Base-by-base conservation (phyloP, 2,329 filamentous ascomycete species). In the Penicillium hordei region DNA sequence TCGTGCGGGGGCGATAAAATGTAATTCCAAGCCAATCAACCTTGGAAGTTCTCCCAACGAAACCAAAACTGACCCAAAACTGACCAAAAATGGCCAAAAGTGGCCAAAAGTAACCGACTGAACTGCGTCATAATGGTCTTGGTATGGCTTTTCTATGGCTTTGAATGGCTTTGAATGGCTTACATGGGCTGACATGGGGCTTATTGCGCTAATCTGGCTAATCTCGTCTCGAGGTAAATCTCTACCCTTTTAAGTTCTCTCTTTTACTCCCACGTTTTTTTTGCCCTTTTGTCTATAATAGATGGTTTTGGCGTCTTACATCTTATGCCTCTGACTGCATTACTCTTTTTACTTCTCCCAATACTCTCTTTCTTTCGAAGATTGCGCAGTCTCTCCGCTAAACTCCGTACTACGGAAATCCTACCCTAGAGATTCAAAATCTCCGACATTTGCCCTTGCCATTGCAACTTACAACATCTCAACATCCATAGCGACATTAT, bases 401-500 rank as follows among this genome's bases (percentile, higher is more conserved):
- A 27, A 13, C 39, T 44, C 27, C 12, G 12, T 36, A 45, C 12
- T 45, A 29, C 34, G 19, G 17, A 34, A 13, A 33, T 45, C 17
- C 10, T 5, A 23, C 17, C 29, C 21, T 29, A 23, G 7, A 36
- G 17, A 10, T 6, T 5, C 15, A 13, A 7, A 4, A 23, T 19
- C n/a, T 29, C 7, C 21, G 25, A 50, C 7, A 50, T 19, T 21
- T 50, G 21, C 31, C 19, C 12, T 27, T 42, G 40, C 42, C 34
- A 53, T 53, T 36, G 42, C 42, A 17, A n/a, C 49, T 19, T 39
- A 29, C 34, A 42, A 40, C 40, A 34, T 46, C 21, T 33, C 40
- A 52, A 40, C 42, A 48, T 38, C 55, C 55, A 53, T 31, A 46
- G 55, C 55, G 4, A 48, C 42, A 55, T 38, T 1, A 21, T 44